Evolutionary conservation across 179 eudicot genomes (phyloP).

Genomic region (Amaranthus tricolor): DNA sequence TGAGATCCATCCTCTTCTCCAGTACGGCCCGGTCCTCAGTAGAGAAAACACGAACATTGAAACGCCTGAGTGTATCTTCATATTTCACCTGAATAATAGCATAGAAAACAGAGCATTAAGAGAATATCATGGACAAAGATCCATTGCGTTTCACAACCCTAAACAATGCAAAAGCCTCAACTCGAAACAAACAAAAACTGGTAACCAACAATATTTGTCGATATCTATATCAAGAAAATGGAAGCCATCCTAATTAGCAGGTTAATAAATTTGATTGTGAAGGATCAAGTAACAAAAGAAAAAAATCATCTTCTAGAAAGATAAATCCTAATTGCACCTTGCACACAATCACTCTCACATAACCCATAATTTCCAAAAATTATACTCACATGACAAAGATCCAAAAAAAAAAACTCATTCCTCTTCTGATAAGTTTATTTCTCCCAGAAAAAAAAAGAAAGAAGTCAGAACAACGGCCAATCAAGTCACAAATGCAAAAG

Average conservation of each 20-base stretch:
- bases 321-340: no score
- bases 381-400: neutral
- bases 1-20: slow-evolving; percentile 51
- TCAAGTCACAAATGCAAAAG: no score
- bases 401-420: no score
- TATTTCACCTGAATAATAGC: slow-evolving; percentile 55
- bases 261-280: neutral
- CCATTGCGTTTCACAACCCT: neutral
- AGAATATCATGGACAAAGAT: neutral
- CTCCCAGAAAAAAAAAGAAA: neutral
- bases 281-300: neutral
- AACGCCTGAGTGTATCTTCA: slow-evolving; percentile 81
- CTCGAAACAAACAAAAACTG: neutral
- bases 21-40: neutral
- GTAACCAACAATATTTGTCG: no score
- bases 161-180: neutral
- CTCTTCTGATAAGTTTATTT: neutral
- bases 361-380: neutral
- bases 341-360: neutral
- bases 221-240: neutral
- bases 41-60: slow-evolving; percentile 40
- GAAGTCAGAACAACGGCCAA: neutral
- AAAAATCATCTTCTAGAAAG: neutral
- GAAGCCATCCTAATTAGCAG: neutral
- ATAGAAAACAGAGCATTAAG: neutral